Evolutionary conservation across 805 yeast genomes (phyloP).

Genomic region (Wickerhamomyces strasburgensis): DNA sequence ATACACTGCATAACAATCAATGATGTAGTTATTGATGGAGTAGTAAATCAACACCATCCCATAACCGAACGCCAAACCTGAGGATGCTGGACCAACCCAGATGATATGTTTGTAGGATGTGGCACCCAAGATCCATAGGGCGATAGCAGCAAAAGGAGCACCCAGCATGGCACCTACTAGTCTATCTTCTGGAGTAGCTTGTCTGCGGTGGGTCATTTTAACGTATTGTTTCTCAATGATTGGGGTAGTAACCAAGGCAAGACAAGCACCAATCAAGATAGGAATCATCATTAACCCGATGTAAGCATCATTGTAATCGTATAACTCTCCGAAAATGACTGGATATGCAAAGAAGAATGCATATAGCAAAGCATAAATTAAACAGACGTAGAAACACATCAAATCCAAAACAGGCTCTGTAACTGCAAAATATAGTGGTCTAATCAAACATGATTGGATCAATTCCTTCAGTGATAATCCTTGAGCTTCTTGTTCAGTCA

Average conservation of each 20-base stretch:
- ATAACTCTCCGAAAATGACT: conserved; percentile 72
- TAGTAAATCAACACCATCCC: conserved; percentile 75
- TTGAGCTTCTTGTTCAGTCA: conserved; percentile 90
- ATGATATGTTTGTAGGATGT: conserved; percentile 64
- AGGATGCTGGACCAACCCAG: conserved; percentile 76
- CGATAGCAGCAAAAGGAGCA: conserved; percentile 76
- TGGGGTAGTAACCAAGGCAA: conserved; percentile 74
- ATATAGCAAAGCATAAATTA: conserved; percentile 84
- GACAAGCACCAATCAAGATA: conserved; percentile 77
- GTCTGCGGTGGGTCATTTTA: conserved; percentile 45
- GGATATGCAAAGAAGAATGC: conserved; percentile 97
- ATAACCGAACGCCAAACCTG: conserved; percentile 77
- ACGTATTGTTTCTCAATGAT: conserved; percentile 60
- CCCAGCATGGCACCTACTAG: conserved; percentile 79
- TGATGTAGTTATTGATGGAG: conserved; percentile 76
- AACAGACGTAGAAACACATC: conserved; percentile 80
- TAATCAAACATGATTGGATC: conserved; percentile 61
- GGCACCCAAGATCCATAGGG: conserved; percentile 76
- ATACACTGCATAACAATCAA: conserved; percentile 80
- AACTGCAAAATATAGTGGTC: conserved; percentile 73
- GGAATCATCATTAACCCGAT: conserved; percentile 89
- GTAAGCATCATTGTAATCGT: conserved; percentile 70
- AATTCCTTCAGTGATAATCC: conserved; percentile 67
- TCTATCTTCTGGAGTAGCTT: conserved; percentile 76
- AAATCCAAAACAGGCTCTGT: conserved; percentile 84